Evolutionary conservation across 2,329 filamentous ascomycete species (phyloP).

Genomic region (Colletotrichum kahawae): DNA sequence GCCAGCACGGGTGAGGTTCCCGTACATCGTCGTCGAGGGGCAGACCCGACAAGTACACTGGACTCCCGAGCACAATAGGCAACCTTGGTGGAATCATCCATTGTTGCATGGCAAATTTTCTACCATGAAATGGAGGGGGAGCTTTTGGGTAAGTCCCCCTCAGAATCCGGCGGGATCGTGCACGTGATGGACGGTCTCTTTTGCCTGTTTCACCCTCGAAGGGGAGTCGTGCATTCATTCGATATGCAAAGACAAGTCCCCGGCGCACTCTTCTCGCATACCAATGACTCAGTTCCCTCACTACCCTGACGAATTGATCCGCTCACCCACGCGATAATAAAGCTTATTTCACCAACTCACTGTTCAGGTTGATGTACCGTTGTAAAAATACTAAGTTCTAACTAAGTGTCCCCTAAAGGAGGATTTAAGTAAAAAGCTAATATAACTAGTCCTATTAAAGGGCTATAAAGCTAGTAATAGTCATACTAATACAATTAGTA

Average conservation of each 20-base stretch:
- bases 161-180: too few relatives aligned
- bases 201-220: background rate
- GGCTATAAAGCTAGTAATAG: too few relatives aligned
- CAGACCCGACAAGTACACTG: background rate
- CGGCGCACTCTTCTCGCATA: background rate
- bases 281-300: background rate
- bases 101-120: background rate
- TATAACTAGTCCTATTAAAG: too few relatives aligned
- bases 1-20: background rate
- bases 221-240: background rate
- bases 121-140: background rate
- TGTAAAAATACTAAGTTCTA: too few relatives aligned
- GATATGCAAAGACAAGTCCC: background rate
- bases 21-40: slow-evolving; percentile 1
- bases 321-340: background rate
- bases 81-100: background rate
- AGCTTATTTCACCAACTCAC: background rate
- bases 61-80: background rate
- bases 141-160: background rate
- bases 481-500: too few relatives aligned
- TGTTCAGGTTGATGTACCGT: rapidly evolving
- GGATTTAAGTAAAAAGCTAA: too few relatives aligned
- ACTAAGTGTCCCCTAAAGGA: too few relatives aligned
- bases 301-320: background rate
- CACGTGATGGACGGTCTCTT: background rate